Evolutionary conservation across 2,329 filamentous ascomycete species (phyloP).

Genomic region (Xylaria sp.): DNA sequence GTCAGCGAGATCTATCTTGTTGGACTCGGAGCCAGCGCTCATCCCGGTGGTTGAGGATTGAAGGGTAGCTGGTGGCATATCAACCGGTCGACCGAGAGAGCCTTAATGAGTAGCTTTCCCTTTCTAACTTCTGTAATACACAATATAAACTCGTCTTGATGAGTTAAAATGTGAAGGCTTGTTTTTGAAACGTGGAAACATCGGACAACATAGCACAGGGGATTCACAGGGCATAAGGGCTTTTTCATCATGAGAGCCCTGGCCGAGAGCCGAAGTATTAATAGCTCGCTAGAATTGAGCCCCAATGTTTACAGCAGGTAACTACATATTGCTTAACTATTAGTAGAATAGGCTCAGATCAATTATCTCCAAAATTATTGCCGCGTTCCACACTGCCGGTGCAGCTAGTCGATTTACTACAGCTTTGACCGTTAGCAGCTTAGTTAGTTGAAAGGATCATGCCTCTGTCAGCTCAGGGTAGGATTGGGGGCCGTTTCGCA

Average conservation of each 20-base stretch:
- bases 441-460: slow-evolving; percentile 19
- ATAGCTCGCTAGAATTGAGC: slow-evolving; percentile 25
- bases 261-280: slow-evolving; percentile 32
- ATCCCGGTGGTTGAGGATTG: slow-evolving; percentile 39
- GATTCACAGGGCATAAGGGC: background rate
- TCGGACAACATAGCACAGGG: background rate
- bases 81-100: background rate
- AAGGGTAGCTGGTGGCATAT: slow-evolving; percentile 42
- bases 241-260: background rate
- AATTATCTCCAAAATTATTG: background rate
- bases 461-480: slow-evolving; percentile 13
- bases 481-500: background rate
- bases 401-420: background rate
- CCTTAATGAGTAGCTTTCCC: background rate
- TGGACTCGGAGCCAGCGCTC: slow-evolving; percentile 37
- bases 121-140: background rate
- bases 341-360: slow-evolving; percentile 10
- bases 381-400: slow-evolving; percentile 21
- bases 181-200: background rate
- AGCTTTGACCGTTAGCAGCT: slow-evolving; percentile 2
- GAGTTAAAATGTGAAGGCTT: background rate
- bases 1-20: slow-evolving; percentile 43
- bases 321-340: slow-evolving; percentile 18
- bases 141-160: background rate
- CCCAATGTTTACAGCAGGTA: slow-evolving; percentile 18